Conservation (phyloP, 768 basidiomycete genomes). For the Leucosporidium scottii region DNA sequence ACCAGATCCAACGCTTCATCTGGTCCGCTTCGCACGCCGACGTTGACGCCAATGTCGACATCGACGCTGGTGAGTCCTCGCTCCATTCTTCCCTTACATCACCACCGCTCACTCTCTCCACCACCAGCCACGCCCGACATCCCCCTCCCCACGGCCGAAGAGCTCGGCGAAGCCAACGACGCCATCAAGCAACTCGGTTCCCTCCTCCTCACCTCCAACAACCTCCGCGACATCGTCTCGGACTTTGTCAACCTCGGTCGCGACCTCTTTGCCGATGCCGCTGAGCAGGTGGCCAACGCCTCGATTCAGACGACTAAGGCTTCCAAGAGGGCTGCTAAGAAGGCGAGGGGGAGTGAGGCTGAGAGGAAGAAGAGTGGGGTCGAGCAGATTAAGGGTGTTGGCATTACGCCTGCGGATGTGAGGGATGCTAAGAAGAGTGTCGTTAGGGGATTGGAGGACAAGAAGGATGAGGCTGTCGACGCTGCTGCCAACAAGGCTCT, state of each 20-base stretch:
- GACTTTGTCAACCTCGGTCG: constrained; percentile 41
- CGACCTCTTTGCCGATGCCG: constrained; percentile 44
- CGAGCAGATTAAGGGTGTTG: constrained; percentile 41
- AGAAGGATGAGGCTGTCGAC: constrained; percentile 25
- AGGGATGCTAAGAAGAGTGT: constrained; percentile 20
- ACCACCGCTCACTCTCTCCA: constrained; percentile 5
- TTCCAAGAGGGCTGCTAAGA: constrained; percentile 39
- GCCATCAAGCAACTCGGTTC: constrained; percentile 42
- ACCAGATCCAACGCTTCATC: constrained; percentile 42
- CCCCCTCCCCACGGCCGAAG: constrained; percentile 39
- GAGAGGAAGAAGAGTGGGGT: constrained; percentile 41
- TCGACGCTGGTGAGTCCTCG: constrained; percentile 18
- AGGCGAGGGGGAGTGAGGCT: constrained; percentile 37
- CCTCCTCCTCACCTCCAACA: constrained; percentile 42
- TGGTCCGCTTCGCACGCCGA: constrained; percentile 35
- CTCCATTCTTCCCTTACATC: not conserved
- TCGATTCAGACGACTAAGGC: constrained; percentile 29
- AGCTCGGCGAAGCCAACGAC: constrained; percentile 21
- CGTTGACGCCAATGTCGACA: constrained; percentile 41
- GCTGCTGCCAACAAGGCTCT: constrained; percentile 18
- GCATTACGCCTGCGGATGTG: constrained; percentile 35
- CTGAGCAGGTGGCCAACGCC: constrained; percentile 41
- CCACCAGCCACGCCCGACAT: constrained; percentile 39
- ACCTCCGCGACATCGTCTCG: constrained; percentile 43
- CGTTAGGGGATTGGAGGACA: constrained; percentile 34